Evolutionary conservation across 805 yeast species (phyloP), one percentile per base, ranked within the genome.

Genomic region (Kregervanrija pseudodelftensis): DNA sequence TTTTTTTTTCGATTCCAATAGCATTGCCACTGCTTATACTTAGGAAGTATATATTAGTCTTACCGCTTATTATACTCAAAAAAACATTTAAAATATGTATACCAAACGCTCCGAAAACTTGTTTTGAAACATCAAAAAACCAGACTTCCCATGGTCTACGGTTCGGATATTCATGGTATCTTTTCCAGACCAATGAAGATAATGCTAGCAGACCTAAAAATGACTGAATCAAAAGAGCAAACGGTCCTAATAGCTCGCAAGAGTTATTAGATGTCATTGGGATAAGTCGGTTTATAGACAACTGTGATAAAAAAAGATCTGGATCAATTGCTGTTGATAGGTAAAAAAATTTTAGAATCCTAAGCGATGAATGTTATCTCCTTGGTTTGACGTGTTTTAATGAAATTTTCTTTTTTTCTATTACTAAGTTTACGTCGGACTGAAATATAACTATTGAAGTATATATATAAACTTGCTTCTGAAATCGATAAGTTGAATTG

Each of bases 51-150:
- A 49, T 37, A 40, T 60, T 57, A 3, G 57, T 46, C 13, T 50
- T 39, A 0, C 67, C 70, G 46, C 77, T 74, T 16, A 87, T 46
- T 7, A 88, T 74, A 34, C 96, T 83, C 37, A 87, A 66, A 11
- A 78, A 61, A 9, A 91, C 72, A 55, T 91, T 91, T 57, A 90
- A 66, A 8, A 84, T 68, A 60, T 91, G 99, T 2, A 91, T 76
- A 1, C 90, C 87, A 28, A 85, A 62, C 0, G 98, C 88, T 0
- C 98, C 99, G 16, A 87, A 66, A 1, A 91, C 72, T 60, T 91
- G 99, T 58, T 93, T 91, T 13, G 86, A 76, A 1, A 91, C 95
- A 60, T 91, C 99, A 57, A 78, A 90, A 13, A 75, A 57, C 98
- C 98, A 91, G 11, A 90, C 81, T 36, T 76, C 74, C 86, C 95